Base-by-base conservation (phyloP, 805 yeast species). In the Saturnispora hagleri region DNA sequence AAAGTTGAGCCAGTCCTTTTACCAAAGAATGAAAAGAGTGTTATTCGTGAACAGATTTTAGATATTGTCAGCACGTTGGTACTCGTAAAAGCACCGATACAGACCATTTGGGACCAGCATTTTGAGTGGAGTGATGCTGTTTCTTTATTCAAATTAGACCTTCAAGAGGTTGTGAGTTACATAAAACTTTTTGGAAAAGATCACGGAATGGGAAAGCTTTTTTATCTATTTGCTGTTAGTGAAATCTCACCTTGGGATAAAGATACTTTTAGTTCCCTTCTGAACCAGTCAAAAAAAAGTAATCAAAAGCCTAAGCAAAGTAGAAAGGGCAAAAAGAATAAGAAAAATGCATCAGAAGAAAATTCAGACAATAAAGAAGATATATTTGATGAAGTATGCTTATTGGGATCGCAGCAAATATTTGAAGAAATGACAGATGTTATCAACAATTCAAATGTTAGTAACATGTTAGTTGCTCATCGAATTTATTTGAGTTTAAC, bases 11-110 rank as follows among this genome's bases (percentile, higher is more conserved):
- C 22, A 5, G 43, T 27, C 12, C 8, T 4, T 12, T 72, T 74
- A 51, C 88, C 93, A 5, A 50, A 52, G 0, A 63, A 64, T 0
- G 55, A 58, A 2, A 81, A 82, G 51, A 62, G 64, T 15, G 53
- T 51, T 2, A 59, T 75, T 27, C 69, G 70, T 9, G 58, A 59
- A 1, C 74, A 76, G 27, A 67, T 89, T 4, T 69, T 69, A 43
- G 79, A 76, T 9, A 73, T 80, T 75, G 79, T 80, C 0, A 82
- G 80, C 13, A 95, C 85, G 35, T 79, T 90, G 82, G 79, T 89
- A 3, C 68, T 84, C 15, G 79, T 91, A 15, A 76, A 79, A 40
- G 78, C 83, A 22, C 73, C 75, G 1, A 80, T 81, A 5, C 71
- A 77, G 36, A 69, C 76, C 31, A 87, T 89, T 1, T 90, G 96